Evolutionary conservation across 495 filamentous ascomycete species (phyloP), one percentile per base, ranked within the genome.

Genomic region (Penicillium lividum): DNA sequence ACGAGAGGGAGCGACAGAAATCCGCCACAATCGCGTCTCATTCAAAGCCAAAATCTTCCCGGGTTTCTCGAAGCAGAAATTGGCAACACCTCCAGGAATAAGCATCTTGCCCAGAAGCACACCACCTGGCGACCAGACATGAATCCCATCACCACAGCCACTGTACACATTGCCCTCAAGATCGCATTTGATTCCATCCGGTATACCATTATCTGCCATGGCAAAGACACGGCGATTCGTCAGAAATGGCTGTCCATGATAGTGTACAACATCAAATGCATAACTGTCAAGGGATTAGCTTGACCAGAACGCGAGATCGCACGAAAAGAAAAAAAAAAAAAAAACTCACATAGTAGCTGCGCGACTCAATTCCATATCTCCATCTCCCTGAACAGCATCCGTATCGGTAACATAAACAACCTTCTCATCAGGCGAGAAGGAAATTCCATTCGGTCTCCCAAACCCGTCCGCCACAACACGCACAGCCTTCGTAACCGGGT

Each of bases 161-260:
- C 77, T 72, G 58, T 86, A 89, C 5, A 89, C 79, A 58, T 86
- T 85, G 0, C 84, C 84, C 9, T 79, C 71, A 31, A 74, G 72
- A 65, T 89, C 85, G 59, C 73, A 75, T 61, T 87, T 85, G 47
- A 89, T 73, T 11, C 82, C 85, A 59, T 89, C 85, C 5, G 86
- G 82, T 5, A 83, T 73, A 2, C 83, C 82, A 0, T 62, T 62
- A 22, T 78, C 77, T 18, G 79, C 74, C 60, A 83, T 83, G 1
- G 86, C 84, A 64, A 89, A 89, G 0, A 84, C 67, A 33, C 84
- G 76, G 16, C 73, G 73, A 53, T 83, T 82, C 0, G 61, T 69
- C 5, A 84, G 69, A 48, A 80, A 80, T 0, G 72, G 71, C 16
- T 69, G 46, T 5, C 59, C 55, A 36, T 69, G 58, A 38, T 61